Evolutionary conservation across 495 filamentous ascomycete genomes (phyloP).

Genomic region (Astrothelium subdiscretum): DNA sequence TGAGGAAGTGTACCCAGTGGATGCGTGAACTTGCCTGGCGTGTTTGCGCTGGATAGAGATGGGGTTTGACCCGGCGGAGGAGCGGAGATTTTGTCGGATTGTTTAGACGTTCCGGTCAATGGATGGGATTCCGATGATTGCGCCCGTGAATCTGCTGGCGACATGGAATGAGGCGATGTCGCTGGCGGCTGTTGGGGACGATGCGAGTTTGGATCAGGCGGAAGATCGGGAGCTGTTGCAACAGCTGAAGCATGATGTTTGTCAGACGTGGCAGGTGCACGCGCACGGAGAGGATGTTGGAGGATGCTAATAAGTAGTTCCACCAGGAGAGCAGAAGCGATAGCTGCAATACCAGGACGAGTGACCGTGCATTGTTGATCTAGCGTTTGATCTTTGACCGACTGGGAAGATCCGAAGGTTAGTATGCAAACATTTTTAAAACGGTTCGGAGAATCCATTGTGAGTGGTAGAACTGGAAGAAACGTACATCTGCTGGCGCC

Average conservation of each 20-base stretch:
- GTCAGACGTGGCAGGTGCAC: constrained; percentile 40
- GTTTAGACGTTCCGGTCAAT: too few species aligned
- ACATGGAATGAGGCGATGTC: not conserved
- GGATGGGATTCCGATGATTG: not conserved
- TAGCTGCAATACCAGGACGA: constrained; percentile 78
- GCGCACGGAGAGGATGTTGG: constrained; percentile 61
- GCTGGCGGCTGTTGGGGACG: not conserved
- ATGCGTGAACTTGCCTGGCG: constrained; percentile 33
- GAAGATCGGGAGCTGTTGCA: not conserved
- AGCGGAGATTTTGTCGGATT: constrained; percentile 4
- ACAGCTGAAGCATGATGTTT: constrained; percentile 7
- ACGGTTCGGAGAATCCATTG: not conserved
- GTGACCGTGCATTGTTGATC: constrained; percentile 99
- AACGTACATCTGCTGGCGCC: constrained; percentile 79
- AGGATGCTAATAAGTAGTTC: constrained; percentile 79
- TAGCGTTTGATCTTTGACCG: constrained; percentile 81
- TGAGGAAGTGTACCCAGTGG: constrained; percentile 85
- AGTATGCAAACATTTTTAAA: not conserved
- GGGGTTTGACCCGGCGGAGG: constrained; percentile 19
- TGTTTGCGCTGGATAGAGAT: constrained; percentile 16
- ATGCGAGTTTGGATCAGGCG: not conserved
- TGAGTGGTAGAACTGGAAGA: not conserved
- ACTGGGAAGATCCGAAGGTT: constrained; percentile 37
- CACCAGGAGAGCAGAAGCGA: constrained; percentile 85
- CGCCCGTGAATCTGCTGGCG: not conserved